Evolutionary conservation across 1,284 basidiomycete species (phyloP).

Genomic region (Puccinia polysora): DNA sequence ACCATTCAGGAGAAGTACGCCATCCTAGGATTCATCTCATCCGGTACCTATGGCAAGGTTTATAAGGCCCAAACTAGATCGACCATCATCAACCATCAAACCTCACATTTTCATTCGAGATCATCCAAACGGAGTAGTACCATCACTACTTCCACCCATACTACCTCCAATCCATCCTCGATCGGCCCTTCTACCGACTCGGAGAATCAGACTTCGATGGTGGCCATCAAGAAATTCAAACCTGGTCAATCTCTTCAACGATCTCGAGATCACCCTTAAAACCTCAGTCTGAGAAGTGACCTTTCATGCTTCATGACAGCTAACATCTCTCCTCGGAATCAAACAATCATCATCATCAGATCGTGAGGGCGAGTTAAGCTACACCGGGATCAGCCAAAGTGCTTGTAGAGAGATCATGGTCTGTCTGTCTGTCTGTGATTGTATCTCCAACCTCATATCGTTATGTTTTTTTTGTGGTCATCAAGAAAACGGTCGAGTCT

Average conservation of each 20-base stretch:
- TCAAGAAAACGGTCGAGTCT: no score
- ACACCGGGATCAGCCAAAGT: conserved; percentile 95
- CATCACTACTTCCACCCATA: conserved; percentile 45
- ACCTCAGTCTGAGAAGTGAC: no score
- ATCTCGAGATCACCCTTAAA: not conserved
- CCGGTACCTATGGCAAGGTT: conserved; percentile 93
- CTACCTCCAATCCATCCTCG: conserved; percentile 59
- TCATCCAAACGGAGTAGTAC: conserved; percentile 45
- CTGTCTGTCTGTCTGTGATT: no score
- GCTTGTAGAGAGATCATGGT: conserved; percentile 94
- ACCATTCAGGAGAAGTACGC: conserved; percentile 59
- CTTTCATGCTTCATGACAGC: no score
- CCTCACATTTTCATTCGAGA: conserved; percentile 47
- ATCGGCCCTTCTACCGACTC: not conserved
- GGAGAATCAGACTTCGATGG: conserved; percentile 60
- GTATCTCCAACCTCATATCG: no score
- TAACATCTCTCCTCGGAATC: no score
- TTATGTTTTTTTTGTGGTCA: no score
- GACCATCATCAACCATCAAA: conserved; percentile 43
- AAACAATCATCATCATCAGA: no score
- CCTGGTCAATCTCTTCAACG: conserved; percentile 55
- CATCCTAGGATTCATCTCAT: conserved; percentile 94
- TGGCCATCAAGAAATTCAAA: conserved; percentile 99
- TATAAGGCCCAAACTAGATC: conserved; percentile 66
- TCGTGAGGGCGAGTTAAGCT: conserved; percentile 58